Evolutionary conservation across 148 eudicot genomes (phyloP).

Genomic region (Agrostemma githago): DNA sequence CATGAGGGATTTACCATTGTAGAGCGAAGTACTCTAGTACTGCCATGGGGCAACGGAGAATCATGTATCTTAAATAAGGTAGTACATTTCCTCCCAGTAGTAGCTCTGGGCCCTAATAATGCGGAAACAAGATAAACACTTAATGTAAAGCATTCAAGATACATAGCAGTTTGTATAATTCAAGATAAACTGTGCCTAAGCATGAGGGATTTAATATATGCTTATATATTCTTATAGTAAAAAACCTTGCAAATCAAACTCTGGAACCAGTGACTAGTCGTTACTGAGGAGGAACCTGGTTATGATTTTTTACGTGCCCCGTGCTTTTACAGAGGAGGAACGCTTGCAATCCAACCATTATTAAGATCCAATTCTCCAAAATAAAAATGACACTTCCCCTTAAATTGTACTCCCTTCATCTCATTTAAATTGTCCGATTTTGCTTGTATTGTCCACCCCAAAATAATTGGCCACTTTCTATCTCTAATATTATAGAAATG

Average conservation of each 20-base stretch:
- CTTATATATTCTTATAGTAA: too few species aligned
- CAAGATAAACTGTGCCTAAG: too few species aligned
- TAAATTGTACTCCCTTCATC: not conserved
- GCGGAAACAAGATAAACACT: not conserved
- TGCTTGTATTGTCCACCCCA: not conserved
- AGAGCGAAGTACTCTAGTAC: constrained; percentile 32
- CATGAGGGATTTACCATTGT: constrained; percentile 34
- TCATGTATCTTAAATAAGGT: constrained; percentile 33
- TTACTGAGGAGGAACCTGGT: not conserved
- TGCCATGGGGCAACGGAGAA: constrained; percentile 34
- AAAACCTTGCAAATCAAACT: not conserved
- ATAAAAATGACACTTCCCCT: not conserved
- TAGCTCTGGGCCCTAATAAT: constrained; percentile 31
- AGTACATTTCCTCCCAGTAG: constrained; percentile 28
- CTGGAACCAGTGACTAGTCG: not conserved
- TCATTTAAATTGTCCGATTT: not conserved
- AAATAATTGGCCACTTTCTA: not conserved
- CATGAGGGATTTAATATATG: too few species aligned
- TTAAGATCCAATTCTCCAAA: not conserved
- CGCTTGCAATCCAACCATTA: too few species aligned
- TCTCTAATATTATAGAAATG: not conserved
- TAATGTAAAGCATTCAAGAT: constrained; percentile 5
- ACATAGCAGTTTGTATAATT: not conserved
- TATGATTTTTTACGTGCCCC: not conserved
- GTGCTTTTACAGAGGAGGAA: too few species aligned